A percentile compares a stretch with the other conserved stretches of the same genome.
Conservation (phyloP, 192 early-diverging fungal genomes). For the Cetraspora pellucida region DNA sequence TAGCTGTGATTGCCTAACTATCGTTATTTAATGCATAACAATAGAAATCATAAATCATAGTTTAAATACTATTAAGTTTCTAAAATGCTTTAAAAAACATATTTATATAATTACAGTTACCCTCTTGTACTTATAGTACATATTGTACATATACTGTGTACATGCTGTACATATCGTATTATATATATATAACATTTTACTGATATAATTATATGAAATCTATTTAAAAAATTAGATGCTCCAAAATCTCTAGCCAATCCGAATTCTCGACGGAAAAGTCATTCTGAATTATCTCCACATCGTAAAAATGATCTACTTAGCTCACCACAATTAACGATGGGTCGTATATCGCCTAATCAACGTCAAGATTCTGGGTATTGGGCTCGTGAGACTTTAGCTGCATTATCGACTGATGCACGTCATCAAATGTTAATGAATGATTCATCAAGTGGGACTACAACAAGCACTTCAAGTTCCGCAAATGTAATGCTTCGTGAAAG, state of each 20-base stretch:
- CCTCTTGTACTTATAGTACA: too few species aligned
- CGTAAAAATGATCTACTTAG: too few species aligned
- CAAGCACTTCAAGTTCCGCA: not conserved
- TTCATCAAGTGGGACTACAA: not conserved
- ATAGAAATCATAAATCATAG: too few species aligned
- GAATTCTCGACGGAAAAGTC: not conserved
- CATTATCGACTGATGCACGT: slow-evolving; percentile 14
- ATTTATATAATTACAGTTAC: too few species aligned
- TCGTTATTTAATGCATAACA: too few species aligned
- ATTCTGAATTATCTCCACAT: not conserved
- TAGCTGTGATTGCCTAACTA: too few species aligned
- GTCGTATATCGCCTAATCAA: slow-evolving; percentile 2
- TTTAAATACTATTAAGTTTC: too few species aligned
- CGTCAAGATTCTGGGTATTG: slow-evolving; percentile 6
- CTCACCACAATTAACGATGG: not conserved
- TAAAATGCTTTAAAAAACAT: too few species aligned
- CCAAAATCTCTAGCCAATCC: not conserved
- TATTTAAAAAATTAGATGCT: not conserved
- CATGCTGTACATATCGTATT: too few species aligned
- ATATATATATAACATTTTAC: too few species aligned
- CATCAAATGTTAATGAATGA: not conserved
- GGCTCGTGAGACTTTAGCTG: not conserved
- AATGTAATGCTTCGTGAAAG: not conserved
- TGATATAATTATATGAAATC: too few species aligned
- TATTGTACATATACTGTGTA: too few species aligned